Conservation (phyloP, 2,329 filamentous ascomycete species). For the Didymella arachidicola region DNA sequence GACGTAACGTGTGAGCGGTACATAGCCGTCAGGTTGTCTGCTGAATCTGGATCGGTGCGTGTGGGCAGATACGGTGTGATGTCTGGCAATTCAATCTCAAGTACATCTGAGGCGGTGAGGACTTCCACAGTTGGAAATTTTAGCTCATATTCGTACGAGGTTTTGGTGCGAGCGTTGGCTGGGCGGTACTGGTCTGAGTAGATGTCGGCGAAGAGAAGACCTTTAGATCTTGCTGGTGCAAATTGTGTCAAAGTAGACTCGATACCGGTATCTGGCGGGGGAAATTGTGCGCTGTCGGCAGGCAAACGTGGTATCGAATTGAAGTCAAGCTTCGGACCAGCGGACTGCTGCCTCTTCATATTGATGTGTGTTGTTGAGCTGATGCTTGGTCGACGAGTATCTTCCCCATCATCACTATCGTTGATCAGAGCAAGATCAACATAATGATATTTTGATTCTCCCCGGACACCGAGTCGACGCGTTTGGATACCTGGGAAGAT, state of each 20-base stretch:
- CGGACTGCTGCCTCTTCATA: slow-evolving; percentile 45
- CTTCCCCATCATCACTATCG: slow-evolving; percentile 48
- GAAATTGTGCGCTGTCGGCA: slow-evolving; percentile 59
- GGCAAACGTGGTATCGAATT: slow-evolving; percentile 56
- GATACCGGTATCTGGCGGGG: slow-evolving; percentile 41
- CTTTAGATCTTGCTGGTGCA: slow-evolving; percentile 53
- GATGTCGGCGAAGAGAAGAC: slow-evolving; percentile 57
- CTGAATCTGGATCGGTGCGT: slow-evolving; percentile 85
- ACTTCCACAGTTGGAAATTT: slow-evolving; percentile 68
- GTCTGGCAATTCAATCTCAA: slow-evolving; percentile 80
- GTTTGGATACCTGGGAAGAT: slow-evolving; percentile 96
- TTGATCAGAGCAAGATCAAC: slow-evolving; percentile 62
- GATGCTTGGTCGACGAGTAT: slow-evolving; percentile 31
- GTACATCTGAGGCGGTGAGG: slow-evolving; percentile 67
- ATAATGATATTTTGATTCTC: slow-evolving; percentile 99
- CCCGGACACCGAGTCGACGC: slow-evolving; percentile 86
- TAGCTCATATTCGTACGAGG: slow-evolving; percentile 68
- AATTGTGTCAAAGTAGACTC: slow-evolving; percentile 41
- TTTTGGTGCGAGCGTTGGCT: slow-evolving; percentile 49
- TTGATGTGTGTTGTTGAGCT: slow-evolving; percentile 34
- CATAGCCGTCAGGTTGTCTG: slow-evolving; percentile 82
- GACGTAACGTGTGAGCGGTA: slow-evolving; percentile 97
- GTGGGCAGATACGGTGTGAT: slow-evolving; percentile 82
- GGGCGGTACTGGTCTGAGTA: slow-evolving; percentile 53
- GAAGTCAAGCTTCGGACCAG: slow-evolving; percentile 46